Percentiles rank a stretch among this genome's conserved stretches.
Evolutionary conservation across 2,329 filamentous ascomycete genomes (phyloP).

Genomic region (Phyllosticta citribraziliensis): DNA sequence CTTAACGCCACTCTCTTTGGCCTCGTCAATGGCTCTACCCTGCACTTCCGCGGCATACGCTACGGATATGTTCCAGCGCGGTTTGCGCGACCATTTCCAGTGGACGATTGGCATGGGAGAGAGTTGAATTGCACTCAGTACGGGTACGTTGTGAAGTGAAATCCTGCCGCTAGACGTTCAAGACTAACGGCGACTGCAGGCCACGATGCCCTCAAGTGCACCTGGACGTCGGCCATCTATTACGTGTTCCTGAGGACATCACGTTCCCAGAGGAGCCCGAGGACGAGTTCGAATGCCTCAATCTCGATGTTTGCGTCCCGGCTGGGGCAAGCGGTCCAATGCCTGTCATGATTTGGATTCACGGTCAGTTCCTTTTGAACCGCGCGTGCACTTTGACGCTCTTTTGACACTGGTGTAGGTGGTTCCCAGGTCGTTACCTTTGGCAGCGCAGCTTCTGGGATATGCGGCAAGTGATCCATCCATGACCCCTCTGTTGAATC

Average conservation of each 20-base stretch:
- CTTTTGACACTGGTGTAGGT: slow-evolving; percentile 11
- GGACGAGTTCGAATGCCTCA: slow-evolving; percentile 37
- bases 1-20: slow-evolving; percentile 13
- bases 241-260: slow-evolving; percentile 30
- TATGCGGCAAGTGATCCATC: slow-evolving; percentile 26
- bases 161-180: neutral
- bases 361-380: slow-evolving; percentile 23
- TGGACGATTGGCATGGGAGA: slow-evolving; percentile 14
- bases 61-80: slow-evolving; percentile 13
- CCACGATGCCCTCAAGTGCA: slow-evolving; percentile 34
- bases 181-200: slow-evolving; percentile 15
- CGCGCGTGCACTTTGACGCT: neutral
- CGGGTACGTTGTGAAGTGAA: neutral
- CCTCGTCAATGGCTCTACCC: slow-evolving; percentile 1
- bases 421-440: slow-evolving; percentile 38
- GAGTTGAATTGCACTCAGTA: slow-evolving; percentile 16
- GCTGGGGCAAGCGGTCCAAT: slow-evolving; percentile 13
- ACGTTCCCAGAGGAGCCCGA: slow-evolving; percentile 22
- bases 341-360: slow-evolving; percentile 38
- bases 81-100: slow-evolving; percentile 10
- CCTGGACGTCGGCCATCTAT: slow-evolving; percentile 34
- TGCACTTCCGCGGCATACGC: slow-evolving; percentile 14
- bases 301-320: slow-evolving; percentile 32
- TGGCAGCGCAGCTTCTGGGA: slow-evolving; percentile 31
- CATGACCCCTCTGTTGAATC: neutral